Evolutionary conservation across 305 asterid genomes (phyloP).

Genomic region (Solanum hybrid): DNA sequence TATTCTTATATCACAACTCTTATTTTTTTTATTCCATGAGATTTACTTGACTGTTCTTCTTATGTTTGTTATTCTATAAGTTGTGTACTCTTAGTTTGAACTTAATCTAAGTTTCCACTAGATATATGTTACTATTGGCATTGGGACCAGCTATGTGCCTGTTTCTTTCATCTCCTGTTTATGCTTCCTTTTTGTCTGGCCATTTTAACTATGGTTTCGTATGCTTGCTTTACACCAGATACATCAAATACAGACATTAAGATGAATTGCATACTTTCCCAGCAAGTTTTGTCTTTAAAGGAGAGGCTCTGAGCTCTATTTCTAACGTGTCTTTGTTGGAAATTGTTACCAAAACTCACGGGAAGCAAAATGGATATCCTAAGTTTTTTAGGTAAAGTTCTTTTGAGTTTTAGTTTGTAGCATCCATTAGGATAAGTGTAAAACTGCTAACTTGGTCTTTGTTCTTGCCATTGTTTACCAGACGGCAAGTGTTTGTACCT

Average conservation of each 20-base stretch:
- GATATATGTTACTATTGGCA: constrained; percentile 19
- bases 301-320: constrained; percentile 26
- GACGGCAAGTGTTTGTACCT: not conserved
- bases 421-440: not conserved
- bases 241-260: constrained; percentile 53
- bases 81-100: not conserved
- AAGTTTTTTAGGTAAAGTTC: not conserved
- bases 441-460: not conserved
- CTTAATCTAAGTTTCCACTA: constrained; percentile 12
- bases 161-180: not conserved
- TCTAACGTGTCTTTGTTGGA: not conserved
- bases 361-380: not conserved
- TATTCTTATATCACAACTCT: too few species aligned
- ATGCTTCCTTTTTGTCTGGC: not conserved
- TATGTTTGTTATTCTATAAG: not conserved
- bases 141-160: not conserved
- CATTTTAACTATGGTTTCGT: not conserved
- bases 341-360: not conserved
- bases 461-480: not conserved
- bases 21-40: too few species aligned
- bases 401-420: not conserved
- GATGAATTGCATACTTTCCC: constrained; percentile 25
- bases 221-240: constrained; percentile 24
- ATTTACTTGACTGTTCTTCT: not conserved
- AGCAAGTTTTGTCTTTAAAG: constrained; percentile 53